Evolutionary conservation across 2,329 filamentous ascomycete genomes (phyloP), one percentile per base, ranked within the genome.

Genomic region (Teratosphaeria nubilosa): DNA sequence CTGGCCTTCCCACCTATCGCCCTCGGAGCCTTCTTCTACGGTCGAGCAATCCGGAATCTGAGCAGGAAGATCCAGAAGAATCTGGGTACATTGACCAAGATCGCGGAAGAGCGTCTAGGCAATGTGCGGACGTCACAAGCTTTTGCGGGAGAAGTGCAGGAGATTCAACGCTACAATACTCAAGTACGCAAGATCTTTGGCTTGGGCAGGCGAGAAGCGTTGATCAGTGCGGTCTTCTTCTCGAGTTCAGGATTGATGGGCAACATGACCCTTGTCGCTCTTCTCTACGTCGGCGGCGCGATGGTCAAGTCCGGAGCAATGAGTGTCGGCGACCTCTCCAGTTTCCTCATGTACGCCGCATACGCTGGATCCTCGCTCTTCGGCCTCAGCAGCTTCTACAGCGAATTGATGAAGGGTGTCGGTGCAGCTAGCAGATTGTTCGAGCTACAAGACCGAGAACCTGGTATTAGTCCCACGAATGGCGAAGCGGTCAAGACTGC

Each of bases 321-420:
- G 77, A 90, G 84, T 7, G 86, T 97, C 53, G 94, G 94, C 66
- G 92, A 99, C 64, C 76, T 99, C 51, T 95, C 94, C 1, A 95
- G 91, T 0, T 99, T 99, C 75, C 82, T 99, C 77, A 97, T 99
- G 92, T 99, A 97, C 74, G 95, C 91, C 2, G 92, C 90, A 3
- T 97, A 86, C 66, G 85, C 85, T 56, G 85, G 85, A 20, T 94
- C 89, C 54, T 95, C 90, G 74, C 82, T 99, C 63, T 96, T 97
- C 66, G 94, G 94, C 3, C 79, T 99, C 1, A 96, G 91, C 3
- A 90, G 89, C 58, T 99, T 99, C 76, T 99, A 96, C 74, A 96
- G 91, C 0, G 94, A 99, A 72, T 80, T 99, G 61, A 99, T 99
- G 94, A 99, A 99, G 74, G 95, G 95, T 50, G 92, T 96, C 3